These are phyloP conservation scores for Xanthoceras sorbifolium DNA, from an alignment of 345 rosid genomes.

Conservation along the genomic window DNA sequence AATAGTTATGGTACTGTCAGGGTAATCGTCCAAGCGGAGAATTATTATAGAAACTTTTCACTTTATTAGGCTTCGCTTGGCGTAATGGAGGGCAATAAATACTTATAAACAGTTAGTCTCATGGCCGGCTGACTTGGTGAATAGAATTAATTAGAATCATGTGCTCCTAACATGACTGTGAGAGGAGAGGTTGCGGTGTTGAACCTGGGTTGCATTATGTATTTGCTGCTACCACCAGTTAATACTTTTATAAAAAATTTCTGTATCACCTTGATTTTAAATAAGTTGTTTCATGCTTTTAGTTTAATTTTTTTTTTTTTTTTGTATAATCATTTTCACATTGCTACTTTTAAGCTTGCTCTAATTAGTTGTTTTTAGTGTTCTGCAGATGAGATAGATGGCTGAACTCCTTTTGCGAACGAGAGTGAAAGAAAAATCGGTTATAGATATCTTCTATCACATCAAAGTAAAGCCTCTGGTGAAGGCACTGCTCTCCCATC, in stretches of 20 bases:
- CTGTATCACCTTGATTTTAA: constrained; percentile 8
- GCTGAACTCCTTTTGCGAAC: background rate
- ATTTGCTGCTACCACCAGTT: background rate
- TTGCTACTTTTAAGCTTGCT: constrained; percentile 10
- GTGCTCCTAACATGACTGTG: constrained; percentile 4
- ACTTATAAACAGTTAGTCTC: constrained; percentile 13
- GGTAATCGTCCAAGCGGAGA: background rate
- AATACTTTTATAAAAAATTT: background rate
- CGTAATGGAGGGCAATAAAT: constrained; percentile 7
- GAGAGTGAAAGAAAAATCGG: constrained; percentile 6
- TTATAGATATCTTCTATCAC: background rate
- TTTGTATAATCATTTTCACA: background rate
- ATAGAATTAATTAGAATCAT: background rate
- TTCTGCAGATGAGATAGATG: constrained; percentile 28
- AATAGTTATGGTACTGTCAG: background rate
- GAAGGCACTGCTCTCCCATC: background rate
- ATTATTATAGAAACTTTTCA: background rate
- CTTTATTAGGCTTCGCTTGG: constrained; percentile 8
- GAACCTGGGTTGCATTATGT: background rate
- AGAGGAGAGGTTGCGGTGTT: background rate
- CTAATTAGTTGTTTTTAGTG: constrained; percentile 23
- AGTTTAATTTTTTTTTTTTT: no score
- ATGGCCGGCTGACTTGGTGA: background rate
- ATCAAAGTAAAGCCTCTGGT: background rate
- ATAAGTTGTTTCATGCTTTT: background rate